Conservation (phyloP, 768 basidiomycete genomes). For the Termitomyces sp. region DNA sequence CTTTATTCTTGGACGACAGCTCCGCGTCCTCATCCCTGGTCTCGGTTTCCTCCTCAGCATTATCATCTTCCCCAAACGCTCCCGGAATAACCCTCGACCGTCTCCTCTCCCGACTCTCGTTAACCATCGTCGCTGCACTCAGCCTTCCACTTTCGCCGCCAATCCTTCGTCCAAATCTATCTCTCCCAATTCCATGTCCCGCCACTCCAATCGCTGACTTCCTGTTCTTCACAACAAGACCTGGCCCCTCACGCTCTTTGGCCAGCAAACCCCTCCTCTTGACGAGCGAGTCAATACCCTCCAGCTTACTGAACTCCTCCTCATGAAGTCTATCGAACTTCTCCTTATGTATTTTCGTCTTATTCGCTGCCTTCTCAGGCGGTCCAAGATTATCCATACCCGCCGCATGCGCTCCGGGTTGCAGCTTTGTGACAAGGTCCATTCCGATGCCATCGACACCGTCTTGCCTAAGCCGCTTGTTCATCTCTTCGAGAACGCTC, state of each 20-base stretch:
- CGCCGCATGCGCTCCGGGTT: slow-evolving; percentile 22
- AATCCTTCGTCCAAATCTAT: slow-evolving; percentile 18
- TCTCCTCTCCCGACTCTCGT: slow-evolving; percentile 27
- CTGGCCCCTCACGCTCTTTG: slow-evolving; percentile 10
- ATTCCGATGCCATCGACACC: slow-evolving; percentile 47
- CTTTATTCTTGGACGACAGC: slow-evolving; percentile 1
- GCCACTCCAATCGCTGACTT: slow-evolving; percentile 36
- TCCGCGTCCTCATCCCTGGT: slow-evolving; percentile 34
- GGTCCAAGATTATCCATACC: slow-evolving; percentile 8
- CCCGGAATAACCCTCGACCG: slow-evolving; percentile 48
- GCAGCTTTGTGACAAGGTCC: slow-evolving; percentile 39
- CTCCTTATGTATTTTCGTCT: slow-evolving; percentile 26
- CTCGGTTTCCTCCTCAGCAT: slow-evolving; percentile 33
- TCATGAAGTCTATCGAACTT: slow-evolving; percentile 61
- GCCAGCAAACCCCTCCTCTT: slow-evolving; percentile 23
- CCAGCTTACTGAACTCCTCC: slow-evolving; percentile 70
- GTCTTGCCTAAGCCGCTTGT: slow-evolving; percentile 55
- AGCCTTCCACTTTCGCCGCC: slow-evolving; percentile 17
- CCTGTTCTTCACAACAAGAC: slow-evolving; percentile 29
- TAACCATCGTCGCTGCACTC: slow-evolving; percentile 43
- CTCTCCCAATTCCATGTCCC: slow-evolving; percentile 19
- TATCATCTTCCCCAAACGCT: slow-evolving; percentile 47
- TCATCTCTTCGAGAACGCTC: slow-evolving; percentile 81
- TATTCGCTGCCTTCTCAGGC: slow-evolving; percentile 28
- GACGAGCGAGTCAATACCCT: slow-evolving; percentile 52